Base-by-base conservation (phyloP, 2,329 filamentous ascomycete species). In the Diaporthe humulicola region DNA sequence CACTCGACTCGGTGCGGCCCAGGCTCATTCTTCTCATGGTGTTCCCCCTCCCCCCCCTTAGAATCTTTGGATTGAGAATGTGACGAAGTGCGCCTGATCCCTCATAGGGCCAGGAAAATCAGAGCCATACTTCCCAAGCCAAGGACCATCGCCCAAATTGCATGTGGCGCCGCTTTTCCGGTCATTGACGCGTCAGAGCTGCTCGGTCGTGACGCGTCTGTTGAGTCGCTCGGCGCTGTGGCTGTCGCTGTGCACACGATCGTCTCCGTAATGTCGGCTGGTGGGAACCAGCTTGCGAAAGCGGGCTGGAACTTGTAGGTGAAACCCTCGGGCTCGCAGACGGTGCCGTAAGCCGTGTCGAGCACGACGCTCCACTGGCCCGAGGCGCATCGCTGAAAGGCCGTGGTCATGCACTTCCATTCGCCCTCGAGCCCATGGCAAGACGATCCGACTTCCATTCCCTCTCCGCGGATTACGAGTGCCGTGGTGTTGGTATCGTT, bases 351-450 rank as follows among this genome's bases (percentile, higher is more conserved):
- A 0, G 88, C 84, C 74, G 84, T 85, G 50, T 83, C 75, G 80
- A 88, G 82, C n/a, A 84, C 82, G 0, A 75, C 80, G 76, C 84
- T 87, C 88, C 88, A 90, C 15, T 74, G 79, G 2, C 88, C 87
- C 14, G 82, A 80, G 3, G 86, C 87, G 78, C 88, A 90, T 38
- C 88, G 85, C 80, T 90, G 88, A 82, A 86, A 90, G 45, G 82
- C 83, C 28, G 77, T 81, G 0, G 82, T 83, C 82, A 90, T 86
- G 82, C 88, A 90, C 80, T 89, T 88, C 88, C 88, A 90, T 76
- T 86, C 84, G n/a, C 88, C 88, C 74, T 90, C 88, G 17, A 81
- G 78, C 14, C 78, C 80, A 15, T 81, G 80, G 79, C 88, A 90
- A 6, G 80, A 77, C 2, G 85, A 81, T 28, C 86, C 86, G 4